A percentile compares a stretch with the other conserved stretches of the same genome.
Evolutionary conservation across 2,329 filamentous ascomycete genomes (phyloP).

Genomic region (Colletotrichum musae): DNA sequence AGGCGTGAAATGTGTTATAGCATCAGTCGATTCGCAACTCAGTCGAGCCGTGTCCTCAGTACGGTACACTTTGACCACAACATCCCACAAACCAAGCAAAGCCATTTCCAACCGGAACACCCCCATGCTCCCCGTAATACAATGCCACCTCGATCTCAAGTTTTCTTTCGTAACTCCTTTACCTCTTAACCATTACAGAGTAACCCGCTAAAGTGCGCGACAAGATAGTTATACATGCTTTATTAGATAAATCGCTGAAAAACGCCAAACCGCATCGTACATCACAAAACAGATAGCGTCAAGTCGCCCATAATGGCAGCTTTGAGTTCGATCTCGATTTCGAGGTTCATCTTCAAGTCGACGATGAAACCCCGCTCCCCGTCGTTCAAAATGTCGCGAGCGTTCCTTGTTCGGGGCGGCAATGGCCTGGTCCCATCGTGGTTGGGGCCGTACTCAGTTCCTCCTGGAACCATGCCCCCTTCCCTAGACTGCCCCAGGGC

Average conservation of each 20-base stretch:
- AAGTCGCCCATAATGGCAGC: constrained; percentile 35
- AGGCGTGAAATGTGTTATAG: too few relatives aligned
- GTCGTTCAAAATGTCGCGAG: constrained; percentile 33
- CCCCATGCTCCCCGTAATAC: neutral
- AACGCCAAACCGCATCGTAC: neutral
- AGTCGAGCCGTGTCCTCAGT: neutral
- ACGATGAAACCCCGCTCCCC: constrained; percentile 39
- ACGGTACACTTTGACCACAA: neutral
- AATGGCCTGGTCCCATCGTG: constrained; percentile 20
- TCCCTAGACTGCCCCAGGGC: constrained; percentile 15
- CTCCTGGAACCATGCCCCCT: constrained; percentile 22
- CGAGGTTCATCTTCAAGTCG: constrained; percentile 31
- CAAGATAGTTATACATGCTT: constrained; percentile 8
- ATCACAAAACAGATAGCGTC: constrained; percentile 33
- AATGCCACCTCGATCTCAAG: constrained; percentile 1
- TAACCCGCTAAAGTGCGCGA: neutral
- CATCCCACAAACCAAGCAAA: too few relatives aligned
- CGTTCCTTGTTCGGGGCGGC: constrained; percentile 32
- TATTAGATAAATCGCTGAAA: neutral
- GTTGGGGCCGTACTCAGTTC: constrained; percentile 23
- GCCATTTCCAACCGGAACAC: constrained; percentile 14
- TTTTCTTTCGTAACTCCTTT: neutral
- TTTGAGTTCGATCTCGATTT: constrained; percentile 34
- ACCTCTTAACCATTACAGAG: constrained; percentile 5
- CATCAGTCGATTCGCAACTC: too few relatives aligned